Evolutionary conservation across 352 stramenopile genomes (phyloP), one percentile per base, ranked within the genome.

Genomic region (Phytophthora ohioensis): DNA sequence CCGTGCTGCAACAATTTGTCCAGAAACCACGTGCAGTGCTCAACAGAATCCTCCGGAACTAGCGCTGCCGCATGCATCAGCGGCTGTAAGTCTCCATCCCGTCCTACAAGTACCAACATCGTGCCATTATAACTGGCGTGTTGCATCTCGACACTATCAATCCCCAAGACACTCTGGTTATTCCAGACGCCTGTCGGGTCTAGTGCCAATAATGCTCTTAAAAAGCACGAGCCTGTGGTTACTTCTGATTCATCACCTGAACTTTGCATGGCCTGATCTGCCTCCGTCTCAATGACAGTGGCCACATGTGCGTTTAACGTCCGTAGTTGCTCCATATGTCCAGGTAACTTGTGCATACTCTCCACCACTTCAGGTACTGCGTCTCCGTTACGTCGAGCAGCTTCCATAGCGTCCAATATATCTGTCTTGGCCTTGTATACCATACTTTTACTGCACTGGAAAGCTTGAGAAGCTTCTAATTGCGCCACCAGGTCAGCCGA

Each of bases 351-450:
- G 41, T 84, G 77, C 36, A 77, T 71, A 1, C 71, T 75, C 35
- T 65, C 53, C 2, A 64, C 42, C 38, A 78, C 55, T 21, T 66
- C 43, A 0, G 67, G 55, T 0, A 38, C 31, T 0, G 58, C 43
- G 30, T 64, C 42, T 39, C 56, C 57, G 21, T 65, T 64, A 31
- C 54, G 57, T 55, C 58, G 55, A 15, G 69, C 55, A n/a, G 53
- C 52, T 36, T 85, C 69, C 10, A 84, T 31, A 7, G 67, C 75
- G 27, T 84, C 80, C 15, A 88, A 31, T 45, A 88, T 46, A n/a
- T 88, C 80, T 11, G 64, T 84, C 48, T 88, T 88, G 17, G 75
- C 77, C 54, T 88, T 87, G 65, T 87, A 87, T 10, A 82, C 80
- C 69, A 88, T 82, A 54, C 78, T 85, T 63, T 85, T 85, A 58